Base-by-base conservation (phyloP, 164 flowering plant genomes). In the Kingdonia uniflora region DNA sequence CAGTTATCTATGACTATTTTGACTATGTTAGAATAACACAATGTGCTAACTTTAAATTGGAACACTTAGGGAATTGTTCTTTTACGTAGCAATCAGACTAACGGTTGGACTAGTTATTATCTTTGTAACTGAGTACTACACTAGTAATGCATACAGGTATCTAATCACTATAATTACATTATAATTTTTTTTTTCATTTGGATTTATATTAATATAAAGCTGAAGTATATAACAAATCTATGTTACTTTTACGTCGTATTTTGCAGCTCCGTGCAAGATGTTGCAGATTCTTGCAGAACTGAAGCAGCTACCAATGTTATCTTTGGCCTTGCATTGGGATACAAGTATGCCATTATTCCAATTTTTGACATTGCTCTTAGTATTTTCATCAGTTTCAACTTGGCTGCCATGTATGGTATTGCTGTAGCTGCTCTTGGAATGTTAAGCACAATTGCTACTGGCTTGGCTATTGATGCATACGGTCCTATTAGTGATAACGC, bases 401-500 rank as follows among this genome's bases (percentile, higher is more conserved):
- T 77, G 46, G 81, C 81, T 54, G 81, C 79, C 23, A 77, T 74
- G 81, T 77, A 77, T 46, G 81, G 81, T 52, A 68, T 77, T 57
- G 81, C 81, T 11, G 74, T 77, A 2, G 79, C 81, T 59, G 81
- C 81, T 25, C 79, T 74, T 56, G 81, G 81, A 49, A 77, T 77
- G 81, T 58, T 74, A 48, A 74, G 94, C 71, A 85, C 87, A 49
- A 82, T 82, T 57, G 87, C 95, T n/a, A 80, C 89, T 68, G 89
- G 89, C 11, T 60, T 85, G 67, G 87, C 95, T 49, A 85, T 85
- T 65, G 95, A 85, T 76, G 87, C 89, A 14, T 85, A 79, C 70
- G 89, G 95, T 56, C 95, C 95, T 24, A 85, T 85, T 49, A 82
- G 89, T 68, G 89, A 85, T 61, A 85, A 85, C 68, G 95, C 89